Base-by-base conservation (phyloP, 441 rosid genomes). In the Dalechampia spathulata region DNA sequence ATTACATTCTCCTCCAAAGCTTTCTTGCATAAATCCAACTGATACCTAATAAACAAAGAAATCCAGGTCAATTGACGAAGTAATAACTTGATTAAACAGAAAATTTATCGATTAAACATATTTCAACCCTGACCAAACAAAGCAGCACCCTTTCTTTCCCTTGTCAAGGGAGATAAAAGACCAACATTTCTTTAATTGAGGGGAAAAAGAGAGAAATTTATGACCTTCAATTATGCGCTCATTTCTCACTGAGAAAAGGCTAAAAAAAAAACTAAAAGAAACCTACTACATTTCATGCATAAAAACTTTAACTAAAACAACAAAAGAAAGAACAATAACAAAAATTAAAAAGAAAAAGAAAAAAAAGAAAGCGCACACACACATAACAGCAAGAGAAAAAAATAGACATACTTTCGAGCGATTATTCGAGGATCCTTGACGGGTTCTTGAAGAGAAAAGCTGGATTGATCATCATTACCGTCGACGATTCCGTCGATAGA, bases 1-100 rank as follows among this genome's bases (percentile, higher is more conserved):
- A 93, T 83, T 49, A 82, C 63, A 57, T 92, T 89, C 78, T 83
- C 95, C 63, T 83, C 82, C 77, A 75, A 14, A 15, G 99, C 99
- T 72, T 79, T 85, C 76, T 83, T 53, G 75, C 90, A 93, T 50
- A 93, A 64, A 50, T 93, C 97, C 79, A 93, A 59, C 65, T 89
- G 97, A 73, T 93, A 93, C 73, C 99, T 92, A 37, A 22, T 55
- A 51, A 4, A 37, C 27, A 49, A 53, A 71, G 49, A 43, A 69
- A 7, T n/a, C n/a, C n/a, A n/a, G n/a, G n/a, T n/a, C n/a, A n/a
- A n/a, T n/a, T n/a, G n/a, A n/a, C n/a, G n/a, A n/a, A 37, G 40
- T 58, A 23, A 52, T 13, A 28, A 28, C 34, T 28, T 7, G 5
- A 28, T 28, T n/a, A n/a, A 30, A 21, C 6, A 41, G 59, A 2